These are phyloP conservation scores for Lasiosphaeria miniovina DNA, from an alignment of 495 filamentous ascomycete species.

Conservation along the genomic window DNA sequence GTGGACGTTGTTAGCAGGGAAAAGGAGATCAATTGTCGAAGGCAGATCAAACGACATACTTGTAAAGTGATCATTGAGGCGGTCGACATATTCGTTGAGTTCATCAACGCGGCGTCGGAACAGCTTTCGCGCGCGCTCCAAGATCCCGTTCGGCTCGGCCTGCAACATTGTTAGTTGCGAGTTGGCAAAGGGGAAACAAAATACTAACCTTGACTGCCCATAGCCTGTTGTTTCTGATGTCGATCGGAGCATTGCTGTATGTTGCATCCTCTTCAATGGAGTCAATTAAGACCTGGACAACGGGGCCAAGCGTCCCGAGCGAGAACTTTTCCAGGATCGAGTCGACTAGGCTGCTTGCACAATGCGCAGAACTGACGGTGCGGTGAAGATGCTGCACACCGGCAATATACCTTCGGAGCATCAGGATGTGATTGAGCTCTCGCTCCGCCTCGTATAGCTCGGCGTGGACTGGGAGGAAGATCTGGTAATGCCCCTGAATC, in stretches of 20 bases:
- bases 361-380: slow-evolving; percentile 62
- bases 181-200: background rate
- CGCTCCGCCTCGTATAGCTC: slow-evolving; percentile 15
- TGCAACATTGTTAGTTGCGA: slow-evolving; percentile 26
- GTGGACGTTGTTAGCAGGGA: background rate
- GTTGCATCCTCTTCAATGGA: slow-evolving; percentile 76
- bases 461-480: background rate
- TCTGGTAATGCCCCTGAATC: background rate
- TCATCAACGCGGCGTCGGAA: slow-evolving; percentile 79
- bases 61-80: slow-evolving; percentile 1
- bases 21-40: background rate
- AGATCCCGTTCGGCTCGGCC: slow-evolving; percentile 79
- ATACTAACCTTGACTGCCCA: slow-evolving; percentile 78
- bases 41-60: background rate
- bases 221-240: slow-evolving; percentile 85
- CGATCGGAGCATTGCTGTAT: slow-evolving; percentile 76
- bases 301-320: slow-evolving; percentile 52
- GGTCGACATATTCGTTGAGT: slow-evolving; percentile 54
- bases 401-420: slow-evolving; percentile 61
- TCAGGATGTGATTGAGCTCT: slow-evolving; percentile 28
- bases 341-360: slow-evolving; percentile 52
- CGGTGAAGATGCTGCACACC: slow-evolving; percentile 66
- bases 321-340: slow-evolving; percentile 67
- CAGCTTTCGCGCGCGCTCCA: slow-evolving; percentile 81
- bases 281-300: slow-evolving; percentile 63